A percentile compares a stretch with the other conserved stretches of the same genome.
phyloP scores from a whole-genome alignment of 805 yeast species.

The Debaryomyces maramus region DNA sequence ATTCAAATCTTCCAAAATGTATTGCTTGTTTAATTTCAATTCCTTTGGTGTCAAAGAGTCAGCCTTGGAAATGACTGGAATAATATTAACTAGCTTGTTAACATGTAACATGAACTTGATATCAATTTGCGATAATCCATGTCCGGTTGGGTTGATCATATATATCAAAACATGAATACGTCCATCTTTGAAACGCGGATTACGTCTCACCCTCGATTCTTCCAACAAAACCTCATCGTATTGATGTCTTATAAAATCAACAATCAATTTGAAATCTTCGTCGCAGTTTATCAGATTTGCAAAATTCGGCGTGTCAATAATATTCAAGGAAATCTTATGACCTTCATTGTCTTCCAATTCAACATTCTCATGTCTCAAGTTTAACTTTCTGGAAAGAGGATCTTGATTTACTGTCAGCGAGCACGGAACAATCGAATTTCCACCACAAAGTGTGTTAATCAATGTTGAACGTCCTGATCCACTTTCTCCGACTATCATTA shows the following conservation, averaged over 20 bases:
- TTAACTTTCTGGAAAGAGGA: constrained; percentile 46
- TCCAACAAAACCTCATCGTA: constrained; percentile 81
- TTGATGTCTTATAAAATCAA: constrained; percentile 79
- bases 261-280: constrained; percentile 63
- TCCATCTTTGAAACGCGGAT: constrained; percentile 82
- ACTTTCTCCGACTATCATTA: constrained; percentile 83
- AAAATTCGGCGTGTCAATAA: constrained; percentile 83
- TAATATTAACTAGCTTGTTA: constrained; percentile 42
- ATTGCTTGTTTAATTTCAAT: constrained; percentile 65
- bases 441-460: constrained; percentile 87
- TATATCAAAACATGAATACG: constrained; percentile 65
- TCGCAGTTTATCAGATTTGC: constrained; percentile 74
- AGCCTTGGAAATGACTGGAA: constrained; percentile 46
- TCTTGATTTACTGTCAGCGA: constrained; percentile 65
- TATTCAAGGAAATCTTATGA: constrained; percentile 70
- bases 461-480: constrained; percentile 93
- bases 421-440: constrained; percentile 70
- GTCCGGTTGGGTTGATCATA: constrained; percentile 47
- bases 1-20: constrained; percentile 76
- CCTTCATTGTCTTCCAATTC: constrained; percentile 86
- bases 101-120: constrained; percentile 42
- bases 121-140: constrained; percentile 45
- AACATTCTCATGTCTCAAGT: constrained; percentile 75
- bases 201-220: constrained; percentile 78
- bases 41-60: constrained; percentile 43